Percentiles rank a stretch among this genome's conserved stretches.
These are phyloP conservation scores for Ascoidea tarda DNA, from an alignment of 805 yeast species.

Conservation along the genomic window DNA sequence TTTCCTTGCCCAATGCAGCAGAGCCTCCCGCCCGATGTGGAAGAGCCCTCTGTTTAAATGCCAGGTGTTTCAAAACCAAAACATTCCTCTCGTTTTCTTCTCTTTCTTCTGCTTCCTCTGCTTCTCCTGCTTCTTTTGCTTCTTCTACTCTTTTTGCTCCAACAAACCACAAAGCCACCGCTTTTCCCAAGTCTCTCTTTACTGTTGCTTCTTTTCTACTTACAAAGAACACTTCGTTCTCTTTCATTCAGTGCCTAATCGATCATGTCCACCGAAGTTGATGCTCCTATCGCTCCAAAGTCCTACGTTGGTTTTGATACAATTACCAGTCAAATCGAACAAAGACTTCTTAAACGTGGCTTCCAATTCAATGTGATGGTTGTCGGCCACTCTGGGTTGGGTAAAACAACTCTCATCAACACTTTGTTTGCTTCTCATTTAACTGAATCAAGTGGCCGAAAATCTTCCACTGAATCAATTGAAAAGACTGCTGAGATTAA, in stretches of 20 bases:
- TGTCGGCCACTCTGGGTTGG: constrained; percentile 89
- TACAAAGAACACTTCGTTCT: not conserved
- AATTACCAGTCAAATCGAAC: constrained; percentile 90
- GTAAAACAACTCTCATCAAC: constrained; percentile 85
- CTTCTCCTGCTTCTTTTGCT: too few relatives aligned
- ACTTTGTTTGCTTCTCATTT: constrained; percentile 79
- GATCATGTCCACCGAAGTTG: not conserved
- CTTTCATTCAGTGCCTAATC: not conserved
- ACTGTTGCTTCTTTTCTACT: too few relatives aligned
- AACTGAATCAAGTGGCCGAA: constrained; percentile 63
- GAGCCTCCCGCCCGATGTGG: not conserved
- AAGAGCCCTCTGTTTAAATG: not conserved
- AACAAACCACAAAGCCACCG: too few relatives aligned
- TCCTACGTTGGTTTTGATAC: constrained; percentile 94
- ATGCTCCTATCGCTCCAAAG: constrained; percentile 30
- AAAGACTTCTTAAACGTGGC: constrained; percentile 80
- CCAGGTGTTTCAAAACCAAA: not conserved
- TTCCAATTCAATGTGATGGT: constrained; percentile 91
- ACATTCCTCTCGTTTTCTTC: too few relatives aligned
- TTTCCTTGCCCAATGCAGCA: too few relatives aligned
- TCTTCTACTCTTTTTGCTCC: too few relatives aligned
- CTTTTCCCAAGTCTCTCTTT: too few relatives aligned
- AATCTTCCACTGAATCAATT: constrained; percentile 50
- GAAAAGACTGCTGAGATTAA: constrained; percentile 80
- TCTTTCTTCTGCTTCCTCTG: too few relatives aligned